A percentile compares a stretch with the other conserved stretches of the same genome.
Evolutionary conservation across 441 rosid genomes (phyloP).

Genomic region (Erodium texanum): DNA sequence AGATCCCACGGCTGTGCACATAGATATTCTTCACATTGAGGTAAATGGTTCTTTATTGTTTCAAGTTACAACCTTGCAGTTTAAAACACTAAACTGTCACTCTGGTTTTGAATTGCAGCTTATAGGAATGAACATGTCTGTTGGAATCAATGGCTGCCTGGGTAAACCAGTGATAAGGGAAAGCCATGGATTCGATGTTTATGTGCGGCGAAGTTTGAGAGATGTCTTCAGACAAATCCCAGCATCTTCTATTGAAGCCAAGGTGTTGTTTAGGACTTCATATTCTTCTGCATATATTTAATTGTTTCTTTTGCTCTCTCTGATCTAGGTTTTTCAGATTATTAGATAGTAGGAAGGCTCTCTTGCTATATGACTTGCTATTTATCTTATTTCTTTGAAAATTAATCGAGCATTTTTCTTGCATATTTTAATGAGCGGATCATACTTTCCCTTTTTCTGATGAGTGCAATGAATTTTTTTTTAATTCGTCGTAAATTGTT

Average conservation of each 20-base stretch:
- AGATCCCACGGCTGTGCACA: conserved; percentile 88
- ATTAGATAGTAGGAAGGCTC: too few relatives aligned
- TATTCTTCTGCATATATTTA: neutral
- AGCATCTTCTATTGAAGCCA: conserved; percentile 74
- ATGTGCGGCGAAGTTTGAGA: conserved; percentile 85
- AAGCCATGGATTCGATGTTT: conserved; percentile 79
- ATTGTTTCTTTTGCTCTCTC: too few relatives aligned
- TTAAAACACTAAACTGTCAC: conserved; percentile 16
- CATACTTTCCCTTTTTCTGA: too few relatives aligned
- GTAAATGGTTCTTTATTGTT: conserved; percentile 31
- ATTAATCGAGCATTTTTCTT: too few relatives aligned
- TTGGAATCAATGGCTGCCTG: conserved; percentile 70
- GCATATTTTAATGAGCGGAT: too few relatives aligned
- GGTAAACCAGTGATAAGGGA: conserved; percentile 91
- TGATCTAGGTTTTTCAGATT: too few relatives aligned
- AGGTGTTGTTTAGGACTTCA: conserved; percentile 37
- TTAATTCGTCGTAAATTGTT: too few relatives aligned
- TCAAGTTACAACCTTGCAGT: conserved; percentile 2
- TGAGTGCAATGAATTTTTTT: too few relatives aligned
- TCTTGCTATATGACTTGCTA: too few relatives aligned
- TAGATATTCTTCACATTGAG: conserved; percentile 95
- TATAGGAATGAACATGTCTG: conserved; percentile 89
- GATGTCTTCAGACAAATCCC: conserved; percentile 95
- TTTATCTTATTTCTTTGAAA: too few relatives aligned
- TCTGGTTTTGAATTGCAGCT: conserved; percentile 43